Conservation (phyloP, 345 rosid species). For the Acer saccharum region DNA sequence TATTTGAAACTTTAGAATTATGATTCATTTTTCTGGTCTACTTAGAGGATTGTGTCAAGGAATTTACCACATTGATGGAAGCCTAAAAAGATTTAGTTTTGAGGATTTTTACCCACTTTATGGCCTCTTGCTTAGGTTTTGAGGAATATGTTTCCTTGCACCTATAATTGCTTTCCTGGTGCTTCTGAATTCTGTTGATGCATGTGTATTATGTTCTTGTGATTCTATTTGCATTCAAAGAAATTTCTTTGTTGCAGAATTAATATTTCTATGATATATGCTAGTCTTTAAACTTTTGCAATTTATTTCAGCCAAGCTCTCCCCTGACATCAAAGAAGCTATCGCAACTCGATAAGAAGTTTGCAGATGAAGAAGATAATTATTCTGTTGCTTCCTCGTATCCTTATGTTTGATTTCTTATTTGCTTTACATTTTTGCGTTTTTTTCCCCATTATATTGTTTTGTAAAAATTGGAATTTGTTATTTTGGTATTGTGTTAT, state of each 20-base stretch:
- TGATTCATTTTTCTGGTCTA: background rate
- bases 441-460: background rate
- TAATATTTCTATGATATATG: background rate
- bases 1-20: too few relatives aligned
- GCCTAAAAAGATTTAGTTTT: background rate
- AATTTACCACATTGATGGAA: background rate
- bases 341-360: slow-evolving; percentile 59
- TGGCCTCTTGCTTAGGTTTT: background rate
- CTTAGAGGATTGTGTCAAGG: background rate
- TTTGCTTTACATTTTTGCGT: background rate
- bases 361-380: slow-evolving; percentile 65
- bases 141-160: background rate
- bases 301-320: slow-evolving; percentile 51
- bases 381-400: slow-evolving; percentile 91
- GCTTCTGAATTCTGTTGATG: background rate
- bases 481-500: slow-evolving; percentile 23
- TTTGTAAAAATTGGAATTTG: slow-evolving; percentile 1
- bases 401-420: slow-evolving; percentile 38
- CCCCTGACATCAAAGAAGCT: slow-evolving; percentile 55
- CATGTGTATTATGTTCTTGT: slow-evolving; percentile 1
- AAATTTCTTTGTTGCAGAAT: background rate
- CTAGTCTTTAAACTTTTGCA: slow-evolving; percentile 12
- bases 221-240: background rate
- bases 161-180: background rate
- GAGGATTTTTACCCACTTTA: background rate